Conservation (phyloP, 1,284 basidiomycete species). For the Irpex sp. region DNA sequence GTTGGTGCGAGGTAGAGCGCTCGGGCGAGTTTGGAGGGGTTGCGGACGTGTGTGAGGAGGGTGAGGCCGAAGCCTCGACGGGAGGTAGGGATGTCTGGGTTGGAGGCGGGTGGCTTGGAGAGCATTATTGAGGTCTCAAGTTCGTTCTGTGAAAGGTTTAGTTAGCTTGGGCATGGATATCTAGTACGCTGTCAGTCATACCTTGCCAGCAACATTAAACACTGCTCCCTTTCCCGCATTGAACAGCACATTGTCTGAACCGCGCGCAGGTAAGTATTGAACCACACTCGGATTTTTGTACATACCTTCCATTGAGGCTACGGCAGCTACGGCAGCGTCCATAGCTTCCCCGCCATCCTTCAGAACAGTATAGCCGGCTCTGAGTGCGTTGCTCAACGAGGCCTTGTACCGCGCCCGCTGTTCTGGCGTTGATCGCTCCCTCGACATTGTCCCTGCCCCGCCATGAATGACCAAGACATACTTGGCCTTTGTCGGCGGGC, state of each 20-base stretch:
- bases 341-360: constrained; percentile 70
- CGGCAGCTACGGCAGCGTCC: constrained; percentile 79
- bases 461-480: constrained; percentile 67
- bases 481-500: background rate
- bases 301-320: constrained; percentile 70
- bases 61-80: constrained; percentile 64
- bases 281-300: too few relatives aligned
- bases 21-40: constrained; percentile 71
- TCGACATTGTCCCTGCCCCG: constrained; percentile 69
- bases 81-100: constrained; percentile 52
- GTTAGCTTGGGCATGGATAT: background rate
- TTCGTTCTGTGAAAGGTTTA: constrained; percentile 54
- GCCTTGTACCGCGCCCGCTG: constrained; percentile 56
- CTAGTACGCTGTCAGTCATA: constrained; percentile 21
- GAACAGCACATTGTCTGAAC: constrained; percentile 69
- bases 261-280: too few relatives aligned
- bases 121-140: constrained; percentile 79
- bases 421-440: constrained; percentile 58
- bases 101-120: constrained; percentile 64
- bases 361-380: constrained; percentile 63
- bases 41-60: constrained; percentile 63
- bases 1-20: constrained; percentile 64
- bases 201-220: constrained; percentile 76
- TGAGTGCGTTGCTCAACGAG: constrained; percentile 51
- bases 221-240: constrained; percentile 79